Conservation (phyloP, 2,329 filamentous ascomycete genomes). For the Sporothrix schenckii region DNA sequence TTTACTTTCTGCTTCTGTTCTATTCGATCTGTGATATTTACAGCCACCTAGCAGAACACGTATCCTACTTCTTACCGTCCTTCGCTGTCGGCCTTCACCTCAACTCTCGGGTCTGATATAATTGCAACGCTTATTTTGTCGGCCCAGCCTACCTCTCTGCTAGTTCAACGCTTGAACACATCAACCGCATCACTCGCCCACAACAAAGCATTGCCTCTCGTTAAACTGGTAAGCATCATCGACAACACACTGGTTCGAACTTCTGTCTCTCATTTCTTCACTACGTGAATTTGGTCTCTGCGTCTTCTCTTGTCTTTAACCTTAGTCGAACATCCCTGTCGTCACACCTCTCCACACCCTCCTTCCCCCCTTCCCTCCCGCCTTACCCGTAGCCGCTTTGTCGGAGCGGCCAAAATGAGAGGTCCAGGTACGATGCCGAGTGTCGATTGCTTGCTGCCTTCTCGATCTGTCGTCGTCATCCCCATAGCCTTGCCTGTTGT, state of each 20-base stretch:
- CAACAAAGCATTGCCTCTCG: slow-evolving; percentile 13
- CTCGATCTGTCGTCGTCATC: slow-evolving; percentile 24
- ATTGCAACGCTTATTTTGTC: slow-evolving; percentile 12
- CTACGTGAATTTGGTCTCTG: neutral
- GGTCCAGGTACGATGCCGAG: slow-evolving; percentile 12
- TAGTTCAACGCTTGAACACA: neutral
- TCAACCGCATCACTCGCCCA: neutral
- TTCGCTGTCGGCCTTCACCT: neutral
- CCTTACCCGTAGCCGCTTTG: slow-evolving; percentile 24
- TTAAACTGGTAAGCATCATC: slow-evolving; percentile 12
- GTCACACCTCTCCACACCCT: slow-evolving; percentile 20
- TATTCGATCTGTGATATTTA: slow-evolving; percentile 20
- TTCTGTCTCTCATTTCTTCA: neutral
- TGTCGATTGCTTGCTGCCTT: slow-evolving; percentile 25
- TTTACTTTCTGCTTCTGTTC: slow-evolving; percentile 1
- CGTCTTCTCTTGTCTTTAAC: slow-evolving; percentile 3
- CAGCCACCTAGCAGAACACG: slow-evolving; percentile 26
- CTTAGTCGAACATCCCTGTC: neutral
- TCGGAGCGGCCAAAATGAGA: slow-evolving; percentile 19
- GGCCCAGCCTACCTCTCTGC: neutral
- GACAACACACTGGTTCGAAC: neutral
- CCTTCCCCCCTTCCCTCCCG: slow-evolving; percentile 4
- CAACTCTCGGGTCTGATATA: neutral
- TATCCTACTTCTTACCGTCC: neutral
- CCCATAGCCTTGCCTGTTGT: slow-evolving; percentile 8